phyloP scores from a whole-genome alignment of 352 stramenopile species.

The Globisporangium splendens region DNA sequence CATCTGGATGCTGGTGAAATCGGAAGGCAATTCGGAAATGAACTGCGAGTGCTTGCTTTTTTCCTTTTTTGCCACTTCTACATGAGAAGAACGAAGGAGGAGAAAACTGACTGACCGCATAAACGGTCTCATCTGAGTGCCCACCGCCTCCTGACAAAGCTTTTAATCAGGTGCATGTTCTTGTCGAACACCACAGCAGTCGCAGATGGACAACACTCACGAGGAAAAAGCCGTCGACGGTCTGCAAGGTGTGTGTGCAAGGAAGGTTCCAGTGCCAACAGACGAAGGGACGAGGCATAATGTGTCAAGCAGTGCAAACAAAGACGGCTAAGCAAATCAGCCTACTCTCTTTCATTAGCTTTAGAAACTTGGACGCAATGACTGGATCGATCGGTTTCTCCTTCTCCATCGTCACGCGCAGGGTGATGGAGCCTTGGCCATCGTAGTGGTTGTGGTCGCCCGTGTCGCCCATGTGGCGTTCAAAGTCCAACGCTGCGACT shows the following conservation, averaged over 20 bases:
- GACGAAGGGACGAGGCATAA: neutral
- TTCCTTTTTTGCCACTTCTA: too few species aligned
- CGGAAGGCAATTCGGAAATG: too few species aligned
- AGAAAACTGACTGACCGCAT: too few species aligned
- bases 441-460: neutral
- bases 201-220: constrained; percentile 5
- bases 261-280: constrained; percentile 10
- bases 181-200: constrained; percentile 20
- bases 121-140: too few species aligned
- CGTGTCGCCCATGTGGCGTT: neutral
- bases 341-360: neutral
- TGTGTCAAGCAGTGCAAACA: neutral
- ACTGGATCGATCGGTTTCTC: neutral
- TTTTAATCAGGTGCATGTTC: neutral
- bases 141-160: too few species aligned
- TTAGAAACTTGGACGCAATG: neutral
- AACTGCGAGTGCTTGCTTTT: too few species aligned
- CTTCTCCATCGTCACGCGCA: neutral
- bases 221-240: too few species aligned
- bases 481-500: neutral
- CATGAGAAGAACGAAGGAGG: too few species aligned
- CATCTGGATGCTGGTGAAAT: too few species aligned
- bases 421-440: neutral
- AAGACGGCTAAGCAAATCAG: neutral
- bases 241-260: neutral